phyloP scores from a whole-genome alignment of 306 rosid species.

The Sicyos edulis region DNA sequence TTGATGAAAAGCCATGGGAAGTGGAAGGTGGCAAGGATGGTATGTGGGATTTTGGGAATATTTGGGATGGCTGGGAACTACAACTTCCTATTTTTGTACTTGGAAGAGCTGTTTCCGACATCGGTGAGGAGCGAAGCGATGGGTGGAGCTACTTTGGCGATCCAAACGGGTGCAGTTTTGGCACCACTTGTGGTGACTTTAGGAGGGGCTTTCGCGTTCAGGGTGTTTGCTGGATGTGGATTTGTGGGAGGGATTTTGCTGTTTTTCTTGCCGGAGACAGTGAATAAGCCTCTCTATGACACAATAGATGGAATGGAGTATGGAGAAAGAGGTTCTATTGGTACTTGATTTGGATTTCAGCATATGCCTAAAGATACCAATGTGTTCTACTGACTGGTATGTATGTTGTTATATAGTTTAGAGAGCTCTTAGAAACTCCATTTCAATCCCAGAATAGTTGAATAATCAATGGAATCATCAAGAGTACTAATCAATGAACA shows the following conservation, averaged over 20 bases:
- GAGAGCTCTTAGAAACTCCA: background rate
- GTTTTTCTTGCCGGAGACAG: conserved; percentile 52
- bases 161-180: conserved; percentile 46
- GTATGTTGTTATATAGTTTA: background rate
- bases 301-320: conserved; percentile 40
- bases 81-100: conserved; percentile 45
- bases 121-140: conserved; percentile 51
- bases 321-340: background rate
- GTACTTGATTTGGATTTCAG: background rate
- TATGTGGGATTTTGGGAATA: conserved; percentile 46
- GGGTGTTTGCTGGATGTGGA: conserved; percentile 41
- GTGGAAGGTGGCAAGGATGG: conserved; percentile 42
- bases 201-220: conserved; percentile 41
- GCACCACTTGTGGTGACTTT: conserved; percentile 57
- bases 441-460: background rate
- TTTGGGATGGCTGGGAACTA: conserved; percentile 64
- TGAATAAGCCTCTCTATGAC: conserved; percentile 44
- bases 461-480: background rate
- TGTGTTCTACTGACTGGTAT: background rate
- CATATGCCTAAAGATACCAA: background rate
- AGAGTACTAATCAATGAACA: background rate
- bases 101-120: conserved; percentile 54
- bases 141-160: conserved; percentile 37
- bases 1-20: conserved; percentile 24
- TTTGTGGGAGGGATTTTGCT: conserved; percentile 38